A percentile compares a stretch with the other conserved stretches of the same genome.
These are phyloP conservation scores for Voacanga thouarsii DNA, from an alignment of 257 asterid genomes.

Conservation along the genomic window DNA sequence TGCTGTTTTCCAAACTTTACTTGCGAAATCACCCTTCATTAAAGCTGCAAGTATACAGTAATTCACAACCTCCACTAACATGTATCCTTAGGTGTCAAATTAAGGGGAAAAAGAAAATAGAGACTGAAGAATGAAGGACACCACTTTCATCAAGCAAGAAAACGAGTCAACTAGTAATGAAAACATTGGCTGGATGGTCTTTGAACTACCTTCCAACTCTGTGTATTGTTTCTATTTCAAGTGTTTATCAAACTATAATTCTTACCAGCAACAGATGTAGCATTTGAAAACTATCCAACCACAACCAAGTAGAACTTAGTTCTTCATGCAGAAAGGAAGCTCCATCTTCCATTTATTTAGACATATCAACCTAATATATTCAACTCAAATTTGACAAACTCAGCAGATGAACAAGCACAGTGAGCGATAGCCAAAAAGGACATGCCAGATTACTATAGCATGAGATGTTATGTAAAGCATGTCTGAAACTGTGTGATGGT, in stretches of 20 bases:
- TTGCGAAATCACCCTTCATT: slow-evolving; percentile 14
- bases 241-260: not conserved
- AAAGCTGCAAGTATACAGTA: slow-evolving; percentile 6
- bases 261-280: not conserved
- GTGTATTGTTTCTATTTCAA: not conserved
- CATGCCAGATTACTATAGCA: not conserved
- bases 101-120: not conserved
- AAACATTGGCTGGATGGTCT: not conserved
- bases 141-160: not conserved
- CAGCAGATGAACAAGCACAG: not conserved
- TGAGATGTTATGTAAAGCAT: not conserved
- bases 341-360: not conserved
- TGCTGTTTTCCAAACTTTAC: slow-evolving; percentile 27
- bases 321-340: not conserved
- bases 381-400: not conserved
- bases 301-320: not conserved
- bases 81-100: not conserved
- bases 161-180: no score
- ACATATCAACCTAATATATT: not conserved
- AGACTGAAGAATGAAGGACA: not conserved
- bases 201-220: not conserved
- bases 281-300: not conserved
- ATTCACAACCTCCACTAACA: not conserved
- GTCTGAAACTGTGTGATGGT: not conserved
- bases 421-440: not conserved